Evolutionary conservation across 108 stramenopile species (phyloP).

Genomic region (Nannochloropsis gaditana): DNA sequence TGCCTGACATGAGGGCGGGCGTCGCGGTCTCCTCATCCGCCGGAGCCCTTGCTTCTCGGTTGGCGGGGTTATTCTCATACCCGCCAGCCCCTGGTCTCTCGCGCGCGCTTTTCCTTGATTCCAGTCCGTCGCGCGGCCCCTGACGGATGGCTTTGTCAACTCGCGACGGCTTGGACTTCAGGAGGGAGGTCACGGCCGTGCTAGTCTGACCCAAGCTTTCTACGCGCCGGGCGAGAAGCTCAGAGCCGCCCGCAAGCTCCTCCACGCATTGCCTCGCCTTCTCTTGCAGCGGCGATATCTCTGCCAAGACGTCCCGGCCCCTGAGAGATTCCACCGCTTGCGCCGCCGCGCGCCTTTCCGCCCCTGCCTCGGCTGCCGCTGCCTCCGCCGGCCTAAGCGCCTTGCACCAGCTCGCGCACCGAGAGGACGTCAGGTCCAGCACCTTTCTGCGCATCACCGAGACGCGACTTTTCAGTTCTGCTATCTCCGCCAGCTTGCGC

Average conservation of each 20-base stretch:
- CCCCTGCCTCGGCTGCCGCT: background rate
- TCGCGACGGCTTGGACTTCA: background rate
- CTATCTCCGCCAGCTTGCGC: background rate
- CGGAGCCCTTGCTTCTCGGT: background rate
- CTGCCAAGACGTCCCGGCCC: background rate
- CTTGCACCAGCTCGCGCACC: background rate
- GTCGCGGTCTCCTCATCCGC: no score
- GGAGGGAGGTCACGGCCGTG: background rate
- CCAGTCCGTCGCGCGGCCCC: background rate
- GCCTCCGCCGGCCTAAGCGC: background rate
- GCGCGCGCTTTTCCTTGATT: background rate
- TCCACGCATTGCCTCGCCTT: background rate
- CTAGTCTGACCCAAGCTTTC: background rate
- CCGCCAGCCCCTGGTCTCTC: background rate
- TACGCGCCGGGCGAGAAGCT: background rate
- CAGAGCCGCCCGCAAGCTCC: background rate
- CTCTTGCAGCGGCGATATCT: background rate
- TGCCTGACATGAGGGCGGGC: no score
- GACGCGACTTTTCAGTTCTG: background rate
- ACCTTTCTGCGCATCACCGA: background rate
- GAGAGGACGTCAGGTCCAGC: background rate
- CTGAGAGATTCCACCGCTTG: background rate
- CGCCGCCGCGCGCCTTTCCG: background rate
- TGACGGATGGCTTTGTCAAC: constrained; percentile 3
- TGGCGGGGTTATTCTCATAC: background rate